phyloP scores from a whole-genome alignment of 345 rosid genomes.

The Boechera retrofracta region DNA sequence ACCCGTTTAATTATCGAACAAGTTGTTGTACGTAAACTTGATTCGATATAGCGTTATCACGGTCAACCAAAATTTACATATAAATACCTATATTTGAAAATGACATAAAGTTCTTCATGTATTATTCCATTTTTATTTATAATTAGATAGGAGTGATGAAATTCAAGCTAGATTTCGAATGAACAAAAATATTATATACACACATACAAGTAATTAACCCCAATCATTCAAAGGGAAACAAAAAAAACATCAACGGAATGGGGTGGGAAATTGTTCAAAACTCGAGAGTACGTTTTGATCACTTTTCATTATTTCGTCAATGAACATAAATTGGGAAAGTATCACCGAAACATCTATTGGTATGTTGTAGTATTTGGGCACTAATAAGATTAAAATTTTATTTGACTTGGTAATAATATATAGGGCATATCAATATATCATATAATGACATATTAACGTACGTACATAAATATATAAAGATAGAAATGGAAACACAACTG shows the following conservation, averaged over 20 bases:
- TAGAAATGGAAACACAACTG: conserved; percentile 42
- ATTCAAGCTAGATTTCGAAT: conserved; percentile 34
- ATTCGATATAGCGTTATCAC: conserved; percentile 36
- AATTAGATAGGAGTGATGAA: conserved; percentile 1
- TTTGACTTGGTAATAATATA: conserved; percentile 32
- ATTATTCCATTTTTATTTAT: conserved; percentile 1
- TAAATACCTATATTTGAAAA: conserved; percentile 24
- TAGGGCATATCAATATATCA: background rate
- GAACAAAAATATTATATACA: conserved; percentile 6
- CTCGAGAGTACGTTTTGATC: background rate
- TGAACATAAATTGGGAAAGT: background rate
- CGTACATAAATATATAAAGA: background rate
- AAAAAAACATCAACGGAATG: background rate
- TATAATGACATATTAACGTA: conserved; percentile 6
- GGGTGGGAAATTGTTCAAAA: background rate
- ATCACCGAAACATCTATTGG: conserved; percentile 14
- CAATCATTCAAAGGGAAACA: no score
- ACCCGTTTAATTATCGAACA: conserved; percentile 28
- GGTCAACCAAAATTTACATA: conserved; percentile 33
- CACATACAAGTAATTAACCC: conserved; percentile 13
- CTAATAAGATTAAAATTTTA: no score
- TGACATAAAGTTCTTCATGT: conserved; percentile 20
- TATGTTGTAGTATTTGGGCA: background rate
- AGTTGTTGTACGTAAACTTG: conserved; percentile 42
- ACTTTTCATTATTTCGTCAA: background rate